These are phyloP conservation scores for Phytophthora cajani DNA, from an alignment of 352 stramenopile species.

Conservation along the genomic window DNA sequence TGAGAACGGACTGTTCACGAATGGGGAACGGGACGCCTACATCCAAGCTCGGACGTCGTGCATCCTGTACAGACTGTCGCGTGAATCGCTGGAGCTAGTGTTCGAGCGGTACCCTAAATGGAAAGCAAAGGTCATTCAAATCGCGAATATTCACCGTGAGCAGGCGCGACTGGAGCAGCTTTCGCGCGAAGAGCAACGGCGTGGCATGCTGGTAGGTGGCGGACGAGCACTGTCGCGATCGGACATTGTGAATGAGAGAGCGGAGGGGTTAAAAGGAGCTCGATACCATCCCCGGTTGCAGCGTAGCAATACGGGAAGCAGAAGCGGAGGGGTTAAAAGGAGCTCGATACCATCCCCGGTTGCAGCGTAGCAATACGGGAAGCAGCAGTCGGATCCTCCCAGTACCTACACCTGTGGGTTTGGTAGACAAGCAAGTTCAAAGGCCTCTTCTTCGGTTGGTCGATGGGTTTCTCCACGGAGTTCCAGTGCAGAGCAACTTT, in stretches of 20 bases:
- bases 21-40: not conserved
- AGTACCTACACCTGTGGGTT: not conserved
- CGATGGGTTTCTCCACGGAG: conserved; percentile 24
- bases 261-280: not conserved
- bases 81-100: conserved; percentile 1
- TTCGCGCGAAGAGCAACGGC: not conserved
- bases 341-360: not conserved
- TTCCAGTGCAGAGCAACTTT: conserved; percentile 43
- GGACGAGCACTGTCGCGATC: not conserved
- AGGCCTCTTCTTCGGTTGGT: conserved; percentile 5
- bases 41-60: conserved; percentile 3
- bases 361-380: not conserved
- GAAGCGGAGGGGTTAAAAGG: not conserved
- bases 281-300: not conserved
- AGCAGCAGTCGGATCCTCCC: not conserved
- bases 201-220: not conserved
- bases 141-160: conserved; percentile 3
- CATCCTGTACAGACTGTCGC: conserved; percentile 1
- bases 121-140: not conserved
- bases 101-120: conserved; percentile 1
- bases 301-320: too few species aligned
- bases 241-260: not conserved
- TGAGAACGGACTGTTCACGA: not conserved
- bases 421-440: not conserved
- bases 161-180: not conserved